Evolutionary conservation across 192 early-diverging fungal genomes (phyloP).

Genomic region (Thoreauomyces humboldtii): DNA sequence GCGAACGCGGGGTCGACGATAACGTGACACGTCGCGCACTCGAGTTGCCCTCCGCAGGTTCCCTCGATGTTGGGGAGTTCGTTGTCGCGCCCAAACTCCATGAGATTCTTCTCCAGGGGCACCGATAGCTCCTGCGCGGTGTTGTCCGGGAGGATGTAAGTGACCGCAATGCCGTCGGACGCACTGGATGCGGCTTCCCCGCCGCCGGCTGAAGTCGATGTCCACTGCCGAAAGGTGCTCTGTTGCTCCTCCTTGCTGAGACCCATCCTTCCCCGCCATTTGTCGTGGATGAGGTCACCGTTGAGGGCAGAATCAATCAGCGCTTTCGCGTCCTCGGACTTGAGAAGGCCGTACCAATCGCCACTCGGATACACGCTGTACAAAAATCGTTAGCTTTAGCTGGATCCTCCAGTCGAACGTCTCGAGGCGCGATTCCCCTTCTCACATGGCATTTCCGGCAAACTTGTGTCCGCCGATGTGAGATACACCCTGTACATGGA

Average conservation of each 20-base stretch:
- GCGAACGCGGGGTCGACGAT: conserved; percentile 43
- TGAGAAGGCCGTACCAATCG: conserved; percentile 55
- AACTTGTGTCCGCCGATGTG: conserved; percentile 62
- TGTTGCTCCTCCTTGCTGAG: conserved; percentile 42
- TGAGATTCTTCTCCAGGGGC: conserved; percentile 40
- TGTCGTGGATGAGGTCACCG: conserved; percentile 40
- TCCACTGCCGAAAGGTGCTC: conserved; percentile 20
- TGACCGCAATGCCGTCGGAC: background rate
- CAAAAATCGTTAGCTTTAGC: no score
- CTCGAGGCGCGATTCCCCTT: background rate
- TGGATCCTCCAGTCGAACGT: background rate
- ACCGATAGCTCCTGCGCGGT: conserved; percentile 5
- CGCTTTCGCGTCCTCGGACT: conserved; percentile 34
- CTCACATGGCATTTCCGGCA: conserved; percentile 54
- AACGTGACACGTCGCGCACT: conserved; percentile 64
- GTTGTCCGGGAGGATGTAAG: conserved; percentile 15
- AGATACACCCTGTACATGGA: conserved; percentile 40
- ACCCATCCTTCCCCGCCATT: conserved; percentile 55
- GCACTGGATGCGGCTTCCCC: background rate
- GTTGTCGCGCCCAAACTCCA: conserved; percentile 47
- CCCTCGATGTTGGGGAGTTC: conserved; percentile 50
- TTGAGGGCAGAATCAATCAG: conserved; percentile 41
- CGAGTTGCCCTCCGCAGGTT: conserved; percentile 57
- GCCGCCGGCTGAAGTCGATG: background rate
- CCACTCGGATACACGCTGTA: conserved; percentile 46